Base-by-base conservation (phyloP, 1,284 basidiomycete species). In the Omphalotus olearius region DNA sequence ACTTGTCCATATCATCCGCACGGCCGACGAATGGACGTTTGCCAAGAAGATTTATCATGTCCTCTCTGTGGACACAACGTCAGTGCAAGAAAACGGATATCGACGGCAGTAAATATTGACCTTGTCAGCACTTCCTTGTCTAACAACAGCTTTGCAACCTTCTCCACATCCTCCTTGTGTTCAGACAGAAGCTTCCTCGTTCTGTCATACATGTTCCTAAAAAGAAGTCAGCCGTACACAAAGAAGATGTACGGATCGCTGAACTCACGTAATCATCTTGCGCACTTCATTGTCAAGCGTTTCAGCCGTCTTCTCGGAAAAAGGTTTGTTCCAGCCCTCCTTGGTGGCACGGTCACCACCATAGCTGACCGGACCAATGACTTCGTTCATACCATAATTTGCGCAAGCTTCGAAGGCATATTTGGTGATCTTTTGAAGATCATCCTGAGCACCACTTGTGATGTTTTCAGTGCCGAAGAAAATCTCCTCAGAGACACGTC, bases 401-500 rank as follows among this genome's bases (percentile, higher is more conserved):
- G 89, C 88, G 54, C 85, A 87, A 4, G 86, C 93, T 72, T 98
- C 95, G 59, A 96, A 98, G 1, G 96, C 97, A 87, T 98, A 94
- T 58, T 91, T 85, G 7, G 97, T 98, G 60, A 99, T 97, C 75
- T 98, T 99, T 69, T 96, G 93, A 49, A 98, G 73, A 65, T 98
- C 96, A 64, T 98, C 95, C 70, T 98, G 93, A 2, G 97, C 97
- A 60, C 96, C 96, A 1, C 96, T 97, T 1, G 97, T 99, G 69
- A 99, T 96, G 61, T 91, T 89, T 63, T 85, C 86, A n/a, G 69
- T 61, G 33, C 91, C 93, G 64, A 99, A 99, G 76, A 99, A 98
- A 56, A 99, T 95, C 70, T 99, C 97, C 71, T 99, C 96, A 0
- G 94, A 90, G 2, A 98, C 96, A 56, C 97, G 91, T 2, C 96